Evolutionary conservation across 768 basidiomycete genomes (phyloP), one percentile per base, ranked within the genome.

Genomic region (Tricholoma bakamatsutake): DNA sequence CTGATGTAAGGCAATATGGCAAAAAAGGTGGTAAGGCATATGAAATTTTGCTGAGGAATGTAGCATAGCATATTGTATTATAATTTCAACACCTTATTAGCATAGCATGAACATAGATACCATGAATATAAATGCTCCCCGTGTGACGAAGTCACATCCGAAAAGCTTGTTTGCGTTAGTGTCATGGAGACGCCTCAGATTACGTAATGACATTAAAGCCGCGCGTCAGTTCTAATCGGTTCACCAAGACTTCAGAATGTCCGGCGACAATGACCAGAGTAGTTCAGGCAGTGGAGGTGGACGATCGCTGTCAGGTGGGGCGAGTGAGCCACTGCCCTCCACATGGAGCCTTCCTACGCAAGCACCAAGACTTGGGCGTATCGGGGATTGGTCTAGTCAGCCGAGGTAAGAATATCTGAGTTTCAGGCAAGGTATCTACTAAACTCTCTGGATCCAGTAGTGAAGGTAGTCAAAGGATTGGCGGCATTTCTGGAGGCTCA

Each of bases 321-420:
- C 73, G 37, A 68, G 63, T 7, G 80, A 84, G 59, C 76, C 79
- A 31, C 66, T 81, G 10, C 82, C 84, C 1, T 54, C 73, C 10
- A 64, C 66, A 6, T 81, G 81, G 81, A 66, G 70, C 15, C 68
- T 73, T 21, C 71, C 75, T 5, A 47, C 73, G 18, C 61, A 65
- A 40, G 58, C 67, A 53, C 72, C 74, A 15, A 73, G 80, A 54
- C 69, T 81, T 5, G 82, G 81, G 18, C 73, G 82, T 45, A 73
- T 84, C 56, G 83, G 82, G 12, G 74, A 78, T 55, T 80, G 80
- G 81, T 67, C 71, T 30, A 63, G 39, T 11, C 27, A 17, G 13
- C 27, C 52, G 13, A 52, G 64, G 67, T 76, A 46, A 34, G 60
- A 24, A 24, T 24, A 24, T 57, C 31, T 39, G 27, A 33, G 13